Evolutionary conservation across 768 basidiomycete genomes (phyloP).

Genomic region (Trametes sanguinea): DNA sequence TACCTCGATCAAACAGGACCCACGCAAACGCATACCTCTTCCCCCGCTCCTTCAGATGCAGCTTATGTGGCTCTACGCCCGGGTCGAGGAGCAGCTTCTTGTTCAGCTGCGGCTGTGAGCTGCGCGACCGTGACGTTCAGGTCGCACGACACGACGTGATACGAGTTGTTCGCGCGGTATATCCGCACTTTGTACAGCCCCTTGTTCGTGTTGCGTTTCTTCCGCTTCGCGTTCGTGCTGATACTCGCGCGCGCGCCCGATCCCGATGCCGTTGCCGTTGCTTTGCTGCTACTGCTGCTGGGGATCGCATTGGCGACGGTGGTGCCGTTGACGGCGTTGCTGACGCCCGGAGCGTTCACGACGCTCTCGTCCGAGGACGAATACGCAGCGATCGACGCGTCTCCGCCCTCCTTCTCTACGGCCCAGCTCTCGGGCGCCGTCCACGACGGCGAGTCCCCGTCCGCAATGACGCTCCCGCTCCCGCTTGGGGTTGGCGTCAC

Average conservation of each 20-base stretch:
- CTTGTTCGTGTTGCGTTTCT: constrained; percentile 15
- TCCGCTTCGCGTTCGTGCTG: constrained; percentile 21
- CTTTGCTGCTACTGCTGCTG: too few species aligned
- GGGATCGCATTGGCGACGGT: too few species aligned
- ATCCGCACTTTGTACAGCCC: constrained; percentile 65
- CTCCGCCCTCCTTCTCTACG: constrained; percentile 51
- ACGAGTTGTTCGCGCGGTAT: constrained; percentile 71
- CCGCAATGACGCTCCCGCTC: background rate
- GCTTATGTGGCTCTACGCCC: constrained; percentile 60
- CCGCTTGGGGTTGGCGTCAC: too few species aligned
- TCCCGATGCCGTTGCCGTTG: too few species aligned
- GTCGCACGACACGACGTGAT: constrained; percentile 67
- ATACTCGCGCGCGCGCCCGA: background rate
- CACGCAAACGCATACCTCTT: constrained; percentile 51
- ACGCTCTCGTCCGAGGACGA: constrained; percentile 46
- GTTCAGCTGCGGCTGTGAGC: constrained; percentile 61
- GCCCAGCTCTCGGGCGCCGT: constrained; percentile 78
- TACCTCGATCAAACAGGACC: background rate
- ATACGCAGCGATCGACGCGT: constrained; percentile 38
- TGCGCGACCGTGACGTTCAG: constrained; percentile 68
- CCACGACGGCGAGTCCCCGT: constrained; percentile 46
- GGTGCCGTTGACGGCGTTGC: too few species aligned
- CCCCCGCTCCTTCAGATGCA: constrained; percentile 80
- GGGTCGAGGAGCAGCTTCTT: constrained; percentile 52
- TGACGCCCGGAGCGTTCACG: background rate